Conservation (phyloP, 768 basidiomycete genomes). For the Leccinum disarticulatum region DNA sequence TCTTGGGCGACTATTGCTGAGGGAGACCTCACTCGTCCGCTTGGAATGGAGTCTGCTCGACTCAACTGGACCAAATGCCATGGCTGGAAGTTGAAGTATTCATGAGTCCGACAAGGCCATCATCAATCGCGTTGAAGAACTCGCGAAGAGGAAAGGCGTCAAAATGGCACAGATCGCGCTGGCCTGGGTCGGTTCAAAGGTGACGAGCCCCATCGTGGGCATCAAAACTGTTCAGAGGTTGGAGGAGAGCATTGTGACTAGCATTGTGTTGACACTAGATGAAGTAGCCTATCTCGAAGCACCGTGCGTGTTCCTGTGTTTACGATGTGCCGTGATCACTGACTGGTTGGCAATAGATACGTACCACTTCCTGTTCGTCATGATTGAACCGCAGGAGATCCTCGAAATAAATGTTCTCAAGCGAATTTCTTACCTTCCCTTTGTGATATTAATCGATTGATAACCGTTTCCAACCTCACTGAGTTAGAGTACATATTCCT, state of each 20-base stretch:
- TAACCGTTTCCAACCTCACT: too few relatives aligned
- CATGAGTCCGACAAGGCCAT: background rate
- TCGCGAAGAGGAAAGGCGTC: background rate
- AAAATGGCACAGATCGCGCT: background rate
- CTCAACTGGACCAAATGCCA: background rate
- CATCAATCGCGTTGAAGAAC: background rate
- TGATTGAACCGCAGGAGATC: too few relatives aligned
- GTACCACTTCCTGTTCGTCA: background rate
- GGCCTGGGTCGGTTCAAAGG: background rate
- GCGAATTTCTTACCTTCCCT: too few relatives aligned
- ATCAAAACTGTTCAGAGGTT: background rate
- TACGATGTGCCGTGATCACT: background rate
- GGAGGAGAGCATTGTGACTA: background rate
- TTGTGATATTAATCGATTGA: too few relatives aligned
- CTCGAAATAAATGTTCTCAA: too few relatives aligned
- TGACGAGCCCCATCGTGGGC: background rate
- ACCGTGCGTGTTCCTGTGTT: background rate
- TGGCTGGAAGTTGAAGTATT: background rate
- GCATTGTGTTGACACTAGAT: background rate
- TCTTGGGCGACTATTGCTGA: background rate
- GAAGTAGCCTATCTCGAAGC: background rate
- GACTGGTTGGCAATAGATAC: background rate
- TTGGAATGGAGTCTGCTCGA: background rate
- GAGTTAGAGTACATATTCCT: too few relatives aligned
- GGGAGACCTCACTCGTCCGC: background rate